These are phyloP conservation scores for Cercospora sesami DNA, from an alignment of 2,329 filamentous ascomycete species.

Conservation along the genomic window DNA sequence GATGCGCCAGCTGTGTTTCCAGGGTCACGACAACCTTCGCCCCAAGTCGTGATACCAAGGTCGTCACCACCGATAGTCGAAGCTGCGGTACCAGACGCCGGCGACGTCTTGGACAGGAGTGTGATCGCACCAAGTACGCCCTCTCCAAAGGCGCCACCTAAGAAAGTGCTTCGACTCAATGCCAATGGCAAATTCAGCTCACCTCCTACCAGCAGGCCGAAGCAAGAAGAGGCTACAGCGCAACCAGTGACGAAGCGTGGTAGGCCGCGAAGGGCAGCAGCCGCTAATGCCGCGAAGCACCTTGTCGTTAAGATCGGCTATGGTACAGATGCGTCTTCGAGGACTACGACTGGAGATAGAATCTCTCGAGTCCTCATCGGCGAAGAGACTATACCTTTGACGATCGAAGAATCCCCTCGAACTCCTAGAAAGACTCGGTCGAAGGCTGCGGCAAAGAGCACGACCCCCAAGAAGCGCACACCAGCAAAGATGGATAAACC, in stretches of 20 bases:
- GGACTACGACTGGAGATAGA: conserved; percentile 55
- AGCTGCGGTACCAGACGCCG: conserved; percentile 1
- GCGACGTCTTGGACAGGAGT: neutral
- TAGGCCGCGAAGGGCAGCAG: conserved; percentile 34
- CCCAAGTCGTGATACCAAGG: conserved; percentile 27
- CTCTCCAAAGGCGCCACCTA: conserved; percentile 33
- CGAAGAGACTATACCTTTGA: conserved; percentile 25
- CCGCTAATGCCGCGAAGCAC: conserved; percentile 14
- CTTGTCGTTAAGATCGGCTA: conserved; percentile 51
- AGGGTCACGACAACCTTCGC: conserved; percentile 13
- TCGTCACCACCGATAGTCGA: conserved; percentile 25
- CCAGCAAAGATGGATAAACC: conserved; percentile 34
- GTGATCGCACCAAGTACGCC: conserved; percentile 7
- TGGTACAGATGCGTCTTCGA: conserved; percentile 50
- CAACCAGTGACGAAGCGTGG: conserved; percentile 33
- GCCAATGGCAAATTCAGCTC: conserved; percentile 50
- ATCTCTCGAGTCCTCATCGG: conserved; percentile 64
- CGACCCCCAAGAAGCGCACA: conserved; percentile 28
- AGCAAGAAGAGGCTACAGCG: conserved; percentile 21
- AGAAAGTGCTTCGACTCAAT: conserved; percentile 44
- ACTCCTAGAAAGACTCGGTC: conserved; percentile 11
- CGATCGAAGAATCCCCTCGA: neutral
- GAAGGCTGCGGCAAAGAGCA: conserved; percentile 13
- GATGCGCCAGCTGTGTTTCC: neutral
- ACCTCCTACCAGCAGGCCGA: conserved; percentile 40